These are phyloP conservation scores for Colletotrichum cereale DNA, from an alignment of 2,329 filamentous ascomycete genomes.

Conservation along the genomic window DNA sequence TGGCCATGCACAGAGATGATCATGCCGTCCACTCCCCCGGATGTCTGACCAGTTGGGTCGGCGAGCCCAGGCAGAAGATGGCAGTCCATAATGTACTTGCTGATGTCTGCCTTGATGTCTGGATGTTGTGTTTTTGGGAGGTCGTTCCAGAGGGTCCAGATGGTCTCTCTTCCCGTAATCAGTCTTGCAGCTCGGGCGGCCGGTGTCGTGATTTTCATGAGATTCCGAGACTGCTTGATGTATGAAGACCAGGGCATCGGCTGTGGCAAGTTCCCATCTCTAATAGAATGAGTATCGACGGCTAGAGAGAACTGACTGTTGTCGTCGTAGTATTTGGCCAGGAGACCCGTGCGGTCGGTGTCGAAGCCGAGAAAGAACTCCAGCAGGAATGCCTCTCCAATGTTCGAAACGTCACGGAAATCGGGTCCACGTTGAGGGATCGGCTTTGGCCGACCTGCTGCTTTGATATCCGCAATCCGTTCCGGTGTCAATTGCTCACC, in stretches of 20 bases:
- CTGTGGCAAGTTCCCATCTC: slow-evolving; percentile 56
- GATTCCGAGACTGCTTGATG: slow-evolving; percentile 82
- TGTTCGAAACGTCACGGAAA: slow-evolving; percentile 79
- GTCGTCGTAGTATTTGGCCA: slow-evolving; percentile 79
- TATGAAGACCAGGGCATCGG: slow-evolving; percentile 78
- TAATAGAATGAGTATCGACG: slow-evolving; percentile 73
- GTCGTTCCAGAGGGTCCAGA: slow-evolving; percentile 75
- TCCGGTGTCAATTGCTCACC: slow-evolving; percentile 78
- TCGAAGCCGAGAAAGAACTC: slow-evolving; percentile 83
- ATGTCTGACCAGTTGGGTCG: slow-evolving; percentile 75
- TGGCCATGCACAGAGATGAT: slow-evolving; percentile 85
- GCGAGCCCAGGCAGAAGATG: slow-evolving; percentile 78
- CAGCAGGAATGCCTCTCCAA: slow-evolving; percentile 81
- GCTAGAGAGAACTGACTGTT: slow-evolving; percentile 81
- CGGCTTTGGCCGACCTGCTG: slow-evolving; percentile 65
- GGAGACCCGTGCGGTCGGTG: slow-evolving; percentile 73
- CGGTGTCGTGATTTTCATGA: slow-evolving; percentile 74
- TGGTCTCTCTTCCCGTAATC: slow-evolving; percentile 73
- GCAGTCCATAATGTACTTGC: slow-evolving; percentile 87
- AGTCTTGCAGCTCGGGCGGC: slow-evolving; percentile 74
- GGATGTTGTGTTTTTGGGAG: slow-evolving; percentile 83
- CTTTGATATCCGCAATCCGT: slow-evolving; percentile 70
- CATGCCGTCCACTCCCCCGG: slow-evolving; percentile 79
- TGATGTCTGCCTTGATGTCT: slow-evolving; percentile 72
- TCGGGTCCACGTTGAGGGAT: slow-evolving; percentile 74